A percentile compares a stretch with the other conserved stretches of the same genome.
Conservation (phyloP, 2,329 filamentous ascomycete genomes). For the Pseudocercospora cruenta region DNA sequence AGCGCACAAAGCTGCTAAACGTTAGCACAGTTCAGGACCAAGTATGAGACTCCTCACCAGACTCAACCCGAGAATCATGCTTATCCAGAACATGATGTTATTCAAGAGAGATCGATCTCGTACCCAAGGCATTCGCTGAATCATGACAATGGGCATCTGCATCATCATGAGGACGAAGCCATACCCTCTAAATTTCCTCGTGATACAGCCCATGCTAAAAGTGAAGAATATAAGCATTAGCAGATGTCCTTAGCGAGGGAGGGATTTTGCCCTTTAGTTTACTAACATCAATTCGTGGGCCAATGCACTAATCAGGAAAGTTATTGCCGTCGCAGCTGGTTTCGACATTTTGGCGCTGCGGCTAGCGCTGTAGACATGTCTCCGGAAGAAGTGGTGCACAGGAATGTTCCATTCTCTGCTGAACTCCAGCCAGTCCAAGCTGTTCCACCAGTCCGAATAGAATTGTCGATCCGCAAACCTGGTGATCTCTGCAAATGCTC, state of each 20-base stretch:
- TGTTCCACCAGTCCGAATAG: slow-evolving; percentile 76
- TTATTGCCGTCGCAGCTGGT: slow-evolving; percentile 79
- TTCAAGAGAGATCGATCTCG: slow-evolving; percentile 77
- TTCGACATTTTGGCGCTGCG: slow-evolving; percentile 72
- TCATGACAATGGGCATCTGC: slow-evolving; percentile 90
- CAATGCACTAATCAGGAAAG: slow-evolving; percentile 85
- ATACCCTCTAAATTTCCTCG: slow-evolving; percentile 92
- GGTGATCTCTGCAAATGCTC: slow-evolving; percentile 85
- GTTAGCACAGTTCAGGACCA: slow-evolving; percentile 22
- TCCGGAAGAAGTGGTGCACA: slow-evolving; percentile 90
- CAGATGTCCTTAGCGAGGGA: no score
- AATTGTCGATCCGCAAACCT: slow-evolving; percentile 91
- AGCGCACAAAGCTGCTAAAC: slow-evolving; percentile 59
- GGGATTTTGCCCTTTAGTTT: no score
- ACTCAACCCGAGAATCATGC: slow-evolving; percentile 43
- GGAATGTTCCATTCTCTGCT: slow-evolving; percentile 91
- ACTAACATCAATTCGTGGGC: slow-evolving; percentile 93
- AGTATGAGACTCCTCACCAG: slow-evolving; percentile 34
- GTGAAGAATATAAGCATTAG: no score
- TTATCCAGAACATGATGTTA: slow-evolving; percentile 40
- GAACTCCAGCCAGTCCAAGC: slow-evolving; percentile 91
- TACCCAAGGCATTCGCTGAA: slow-evolving; percentile 81
- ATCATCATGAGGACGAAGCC: slow-evolving; percentile 95
- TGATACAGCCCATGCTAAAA: slow-evolving; percentile 82
- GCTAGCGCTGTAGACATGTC: slow-evolving; percentile 89